phyloP scores from a whole-genome alignment of 2,329 filamentous ascomycete genomes.

The Hymenotorrendiella dingleyae region DNA sequence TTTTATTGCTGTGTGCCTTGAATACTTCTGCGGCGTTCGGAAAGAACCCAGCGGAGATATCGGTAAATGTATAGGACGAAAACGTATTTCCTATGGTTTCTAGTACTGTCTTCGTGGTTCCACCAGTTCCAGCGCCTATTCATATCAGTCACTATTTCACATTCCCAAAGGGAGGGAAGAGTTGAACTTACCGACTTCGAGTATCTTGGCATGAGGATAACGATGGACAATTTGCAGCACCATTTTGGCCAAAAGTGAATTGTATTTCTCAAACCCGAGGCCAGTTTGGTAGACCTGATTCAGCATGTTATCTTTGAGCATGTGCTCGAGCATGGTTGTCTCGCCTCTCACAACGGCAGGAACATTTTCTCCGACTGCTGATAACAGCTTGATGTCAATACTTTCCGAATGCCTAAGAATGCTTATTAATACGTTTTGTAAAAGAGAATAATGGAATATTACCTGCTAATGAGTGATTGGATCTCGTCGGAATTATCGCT shows the following conservation, averaged over 20 bases:
- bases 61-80: constrained; percentile 40
- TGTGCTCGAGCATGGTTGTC: constrained; percentile 19
- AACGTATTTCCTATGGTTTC: constrained; percentile 28
- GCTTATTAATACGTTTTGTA: too few species aligned
- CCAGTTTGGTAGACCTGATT: constrained; percentile 19
- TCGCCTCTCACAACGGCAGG: constrained; percentile 15
- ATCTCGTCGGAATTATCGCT: constrained; percentile 4
- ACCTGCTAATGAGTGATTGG: constrained; percentile 1
- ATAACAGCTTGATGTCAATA: constrained; percentile 14
- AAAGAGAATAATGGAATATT: constrained; percentile 3
- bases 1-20: constrained; percentile 16
- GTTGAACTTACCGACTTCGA: constrained; percentile 4
- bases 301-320: constrained; percentile 18
- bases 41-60: constrained; percentile 39
- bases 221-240: constrained; percentile 26
- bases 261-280: constrained; percentile 8
- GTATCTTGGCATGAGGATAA: constrained; percentile 20
- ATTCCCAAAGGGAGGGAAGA: too few species aligned
- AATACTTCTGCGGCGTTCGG: constrained; percentile 29
- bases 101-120: constrained; percentile 34
- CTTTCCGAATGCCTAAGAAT: constrained; percentile 3
- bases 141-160: background rate
- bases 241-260: background rate
- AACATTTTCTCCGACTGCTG: constrained; percentile 18
- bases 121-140: constrained; percentile 27